Percentiles rank a stretch among this genome's conserved stretches.
Conservation (phyloP, 2,329 filamentous ascomycete species). For the Fusarium nelsonii region DNA sequence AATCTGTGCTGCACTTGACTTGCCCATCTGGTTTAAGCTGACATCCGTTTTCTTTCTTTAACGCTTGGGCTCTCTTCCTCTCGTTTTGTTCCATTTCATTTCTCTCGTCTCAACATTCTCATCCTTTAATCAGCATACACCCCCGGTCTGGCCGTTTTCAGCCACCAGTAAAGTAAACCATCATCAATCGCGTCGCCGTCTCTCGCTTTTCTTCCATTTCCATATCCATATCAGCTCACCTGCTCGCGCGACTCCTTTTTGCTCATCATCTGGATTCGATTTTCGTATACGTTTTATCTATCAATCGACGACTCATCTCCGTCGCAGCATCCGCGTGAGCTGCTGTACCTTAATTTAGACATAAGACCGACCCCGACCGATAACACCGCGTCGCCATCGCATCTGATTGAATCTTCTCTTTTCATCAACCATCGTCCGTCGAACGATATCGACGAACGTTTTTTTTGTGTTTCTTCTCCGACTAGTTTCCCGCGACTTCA, state of each 20-base stretch:
- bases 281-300: constrained; percentile 17
- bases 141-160: constrained; percentile 25
- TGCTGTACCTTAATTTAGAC: constrained; percentile 20
- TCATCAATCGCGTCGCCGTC: constrained; percentile 34
- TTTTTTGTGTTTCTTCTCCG: constrained; percentile 16
- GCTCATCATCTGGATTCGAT: constrained; percentile 11
- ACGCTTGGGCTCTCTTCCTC: constrained; percentile 38
- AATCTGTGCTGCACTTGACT: background rate
- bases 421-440: constrained; percentile 29
- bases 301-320: constrained; percentile 14
- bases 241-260: constrained; percentile 24
- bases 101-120: constrained; percentile 35
- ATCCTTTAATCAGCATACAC: constrained; percentile 7
- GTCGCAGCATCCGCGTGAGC: constrained; percentile 30
- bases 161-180: constrained; percentile 21
- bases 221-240: constrained; percentile 1
- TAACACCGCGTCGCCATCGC: constrained; percentile 27
- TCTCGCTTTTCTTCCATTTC: constrained; percentile 32
- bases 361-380: constrained; percentile 33
- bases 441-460: constrained; percentile 28
- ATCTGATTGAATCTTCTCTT: constrained; percentile 12
- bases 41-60: constrained; percentile 32
- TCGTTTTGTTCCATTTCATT: constrained; percentile 34
- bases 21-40: constrained; percentile 26
- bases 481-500: constrained; percentile 51